Conservation (phyloP, 2,329 filamentous ascomycete species). For the Cercospora sp. region DNA sequence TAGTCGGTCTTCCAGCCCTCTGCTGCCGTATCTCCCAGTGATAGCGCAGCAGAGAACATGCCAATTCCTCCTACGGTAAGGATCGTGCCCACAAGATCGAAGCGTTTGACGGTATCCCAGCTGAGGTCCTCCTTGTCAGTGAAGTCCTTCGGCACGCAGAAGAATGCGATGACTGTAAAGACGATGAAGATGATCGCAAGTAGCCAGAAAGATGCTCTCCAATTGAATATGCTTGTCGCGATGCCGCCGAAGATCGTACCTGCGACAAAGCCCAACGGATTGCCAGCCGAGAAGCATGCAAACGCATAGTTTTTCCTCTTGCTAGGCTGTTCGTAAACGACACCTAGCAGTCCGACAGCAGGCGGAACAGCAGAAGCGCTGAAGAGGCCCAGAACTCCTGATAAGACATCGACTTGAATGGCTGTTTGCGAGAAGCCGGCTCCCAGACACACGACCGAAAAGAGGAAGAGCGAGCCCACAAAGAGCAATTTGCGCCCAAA, state of each 20-base stretch:
- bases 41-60: constrained; percentile 63
- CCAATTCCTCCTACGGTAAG: constrained; percentile 65
- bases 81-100: constrained; percentile 62
- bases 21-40: constrained; percentile 55
- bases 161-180: constrained; percentile 58
- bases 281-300: constrained; percentile 61
- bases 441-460: constrained; percentile 57
- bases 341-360: constrained; percentile 64
- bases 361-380: constrained; percentile 64
- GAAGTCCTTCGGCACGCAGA: constrained; percentile 60
- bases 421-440: constrained; percentile 61
- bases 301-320: constrained; percentile 65
- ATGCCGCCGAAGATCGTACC: constrained; percentile 63
- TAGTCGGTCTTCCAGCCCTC: constrained; percentile 64
- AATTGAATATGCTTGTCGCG: constrained; percentile 60
- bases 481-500: constrained; percentile 65
- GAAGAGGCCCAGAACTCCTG: constrained; percentile 64
- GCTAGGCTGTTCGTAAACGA: constrained; percentile 61
- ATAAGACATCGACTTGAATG: constrained; percentile 62
- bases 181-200: constrained; percentile 64
- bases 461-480: constrained; percentile 59
- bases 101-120: constrained; percentile 53
- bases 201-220: constrained; percentile 64
- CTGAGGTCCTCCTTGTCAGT: constrained; percentile 49
- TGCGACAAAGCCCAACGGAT: constrained; percentile 58